phyloP scores from a whole-genome alignment of 139 green algal species.

The Coccomyxa sp. region DNA sequence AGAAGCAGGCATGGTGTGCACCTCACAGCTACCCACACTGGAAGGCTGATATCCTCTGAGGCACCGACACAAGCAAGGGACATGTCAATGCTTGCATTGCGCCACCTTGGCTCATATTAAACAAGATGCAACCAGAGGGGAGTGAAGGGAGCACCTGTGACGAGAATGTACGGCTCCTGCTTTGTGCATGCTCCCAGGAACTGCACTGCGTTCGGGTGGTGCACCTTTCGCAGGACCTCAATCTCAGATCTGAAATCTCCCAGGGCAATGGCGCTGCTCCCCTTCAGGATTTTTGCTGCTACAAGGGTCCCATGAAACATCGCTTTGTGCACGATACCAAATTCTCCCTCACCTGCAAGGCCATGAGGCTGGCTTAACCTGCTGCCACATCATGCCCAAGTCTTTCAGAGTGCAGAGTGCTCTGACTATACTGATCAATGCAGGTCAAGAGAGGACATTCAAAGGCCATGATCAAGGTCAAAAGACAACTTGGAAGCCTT shows the following conservation, averaged over 20 bases:
- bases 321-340: slow-evolving; percentile 81
- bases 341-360: slow-evolving; percentile 65
- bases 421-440: not conserved
- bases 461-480: too few relatives aligned
- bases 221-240: slow-evolving; percentile 33
- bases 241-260: slow-evolving; percentile 58
- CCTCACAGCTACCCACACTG: not conserved
- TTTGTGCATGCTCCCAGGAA: slow-evolving; percentile 90
- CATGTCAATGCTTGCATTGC: too few relatives aligned
- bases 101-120: too few relatives aligned
- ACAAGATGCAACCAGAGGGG: not conserved
- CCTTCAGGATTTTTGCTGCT: slow-evolving; percentile 86
- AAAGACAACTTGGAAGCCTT: too few relatives aligned
- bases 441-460: not conserved
- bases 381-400: too few relatives aligned
- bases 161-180: slow-evolving; percentile 83
- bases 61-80: too few relatives aligned
- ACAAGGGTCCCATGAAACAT: slow-evolving; percentile 76
- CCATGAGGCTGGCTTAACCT: not conserved
- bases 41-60: too few relatives aligned
- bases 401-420: too few relatives aligned
- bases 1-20: not conserved
- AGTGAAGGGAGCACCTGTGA: not conserved
- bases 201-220: slow-evolving; percentile 59
- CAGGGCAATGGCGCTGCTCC: slow-evolving; percentile 69